Conservation (phyloP, 139 green algal species). For the Chlamydomonas sphaeroides region DNA sequence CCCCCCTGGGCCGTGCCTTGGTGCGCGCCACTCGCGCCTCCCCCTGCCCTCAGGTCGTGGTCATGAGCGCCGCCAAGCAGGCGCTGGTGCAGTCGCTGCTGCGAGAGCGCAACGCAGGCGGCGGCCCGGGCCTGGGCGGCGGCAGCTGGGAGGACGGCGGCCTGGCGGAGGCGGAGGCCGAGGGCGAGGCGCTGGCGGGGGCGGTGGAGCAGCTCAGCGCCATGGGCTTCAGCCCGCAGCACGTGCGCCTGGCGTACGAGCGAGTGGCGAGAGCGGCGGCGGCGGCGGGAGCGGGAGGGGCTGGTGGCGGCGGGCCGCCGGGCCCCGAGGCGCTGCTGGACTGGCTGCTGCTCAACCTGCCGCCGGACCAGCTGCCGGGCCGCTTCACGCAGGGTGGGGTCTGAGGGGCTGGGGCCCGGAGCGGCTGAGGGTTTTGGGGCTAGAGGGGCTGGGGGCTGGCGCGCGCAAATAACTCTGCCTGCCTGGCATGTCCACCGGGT, state of each 20-base stretch:
- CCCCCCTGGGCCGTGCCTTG: too few species aligned
- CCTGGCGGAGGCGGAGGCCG: neutral
- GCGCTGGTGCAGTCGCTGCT: slow-evolving; percentile 53
- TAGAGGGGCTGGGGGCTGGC: too few species aligned
- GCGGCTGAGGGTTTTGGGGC: too few species aligned
- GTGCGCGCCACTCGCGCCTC: too few species aligned
- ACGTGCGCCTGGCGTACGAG: slow-evolving; percentile 29
- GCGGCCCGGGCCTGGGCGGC: neutral
- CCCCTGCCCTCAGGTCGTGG: slow-evolving; percentile 43
- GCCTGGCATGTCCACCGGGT: too few species aligned
- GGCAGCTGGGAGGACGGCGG: neutral
- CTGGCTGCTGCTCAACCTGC: slow-evolving; percentile 80
- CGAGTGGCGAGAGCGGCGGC: neutral
- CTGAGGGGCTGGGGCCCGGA: neutral
- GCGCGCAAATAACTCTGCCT: too few species aligned
- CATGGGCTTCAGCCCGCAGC: slow-evolving; percentile 66
- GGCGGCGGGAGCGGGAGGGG: neutral
- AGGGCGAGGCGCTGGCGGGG: neutral
- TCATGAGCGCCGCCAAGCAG: slow-evolving; percentile 62
- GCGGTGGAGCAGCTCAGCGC: slow-evolving; percentile 22
- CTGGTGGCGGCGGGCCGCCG: too few species aligned
- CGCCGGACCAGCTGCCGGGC: slow-evolving; percentile 68
- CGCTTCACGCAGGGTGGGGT: slow-evolving; percentile 66
- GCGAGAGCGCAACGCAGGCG: slow-evolving; percentile 33
- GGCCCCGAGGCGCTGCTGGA: slow-evolving; percentile 65